Conservation (phyloP, 2,329 filamentous ascomycete genomes). For the Colletotrichum acutatum region DNA sequence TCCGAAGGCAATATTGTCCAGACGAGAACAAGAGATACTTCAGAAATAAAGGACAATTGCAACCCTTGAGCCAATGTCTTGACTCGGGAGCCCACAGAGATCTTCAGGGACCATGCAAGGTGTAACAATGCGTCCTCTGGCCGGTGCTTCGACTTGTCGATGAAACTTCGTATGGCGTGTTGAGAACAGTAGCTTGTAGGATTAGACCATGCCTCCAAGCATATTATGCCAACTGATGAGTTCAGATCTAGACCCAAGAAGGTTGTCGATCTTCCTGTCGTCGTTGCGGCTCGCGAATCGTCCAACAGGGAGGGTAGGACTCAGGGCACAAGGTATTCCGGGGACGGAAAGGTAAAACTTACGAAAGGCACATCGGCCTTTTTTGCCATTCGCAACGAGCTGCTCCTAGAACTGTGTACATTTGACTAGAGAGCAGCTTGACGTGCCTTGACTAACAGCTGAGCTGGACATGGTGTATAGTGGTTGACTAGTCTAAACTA, state of each 20-base stretch:
- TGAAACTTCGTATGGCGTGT: conserved; percentile 13
- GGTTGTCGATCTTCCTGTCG: conserved; percentile 20
- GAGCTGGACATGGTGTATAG: background rate
- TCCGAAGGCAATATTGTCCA: conserved; percentile 5
- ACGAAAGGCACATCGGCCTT: background rate
- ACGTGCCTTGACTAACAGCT: background rate
- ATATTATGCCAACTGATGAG: background rate
- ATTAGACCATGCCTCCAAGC: background rate
- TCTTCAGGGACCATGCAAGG: background rate
- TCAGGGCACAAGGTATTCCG: conserved; percentile 8
- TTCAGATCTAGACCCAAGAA: conserved; percentile 9
- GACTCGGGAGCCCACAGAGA: conserved; percentile 8
- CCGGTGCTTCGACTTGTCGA: background rate
- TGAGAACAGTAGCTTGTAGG: background rate
- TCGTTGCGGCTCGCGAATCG: conserved; percentile 20
- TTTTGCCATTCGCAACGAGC: conserved; percentile 1
- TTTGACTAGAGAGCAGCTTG: background rate
- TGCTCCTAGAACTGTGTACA: background rate
- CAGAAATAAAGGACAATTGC: background rate
- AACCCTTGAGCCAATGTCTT: conserved; percentile 6
- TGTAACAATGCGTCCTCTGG: conserved; percentile 3
- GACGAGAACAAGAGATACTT: background rate
- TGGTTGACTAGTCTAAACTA: background rate
- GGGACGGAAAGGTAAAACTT: conserved; percentile 9
- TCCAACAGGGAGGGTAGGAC: background rate